phyloP scores from a whole-genome alignment of 1,284 basidiomycete genomes.

The Melampsora larici-populina region DNA sequence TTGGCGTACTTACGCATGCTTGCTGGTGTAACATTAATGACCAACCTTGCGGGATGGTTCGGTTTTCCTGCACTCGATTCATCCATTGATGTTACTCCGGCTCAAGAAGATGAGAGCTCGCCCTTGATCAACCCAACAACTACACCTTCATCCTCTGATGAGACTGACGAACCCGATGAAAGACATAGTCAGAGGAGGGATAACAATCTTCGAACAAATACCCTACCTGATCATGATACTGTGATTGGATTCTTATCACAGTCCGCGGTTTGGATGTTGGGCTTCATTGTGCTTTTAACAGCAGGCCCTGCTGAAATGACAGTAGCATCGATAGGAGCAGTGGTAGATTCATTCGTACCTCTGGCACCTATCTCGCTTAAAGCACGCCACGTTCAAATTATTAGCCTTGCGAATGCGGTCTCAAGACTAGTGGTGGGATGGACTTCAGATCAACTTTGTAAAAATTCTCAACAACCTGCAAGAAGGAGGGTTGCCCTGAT shows the following conservation, averaged over 20 bases:
- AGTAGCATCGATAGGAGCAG: conserved; percentile 28
- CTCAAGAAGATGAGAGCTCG: conserved; percentile 1
- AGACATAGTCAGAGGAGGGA: neutral
- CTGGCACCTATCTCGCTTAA: conserved; percentile 2
- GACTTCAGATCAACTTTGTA: conserved; percentile 28
- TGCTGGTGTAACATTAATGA: conserved; percentile 21
- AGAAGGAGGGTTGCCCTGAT: neutral
- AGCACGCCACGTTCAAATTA: conserved; percentile 31
- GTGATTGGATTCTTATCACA: conserved; percentile 10
- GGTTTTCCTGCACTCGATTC: neutral
- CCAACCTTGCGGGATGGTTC: neutral
- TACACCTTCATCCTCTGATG: neutral
- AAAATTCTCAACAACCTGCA: neutral
- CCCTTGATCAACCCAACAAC: conserved; percentile 15
- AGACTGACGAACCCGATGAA: neutral
- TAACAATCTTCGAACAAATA: neutral
- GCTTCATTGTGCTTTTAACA: conserved; percentile 11
- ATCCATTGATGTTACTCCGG: neutral
- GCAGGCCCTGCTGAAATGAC: conserved; percentile 40
- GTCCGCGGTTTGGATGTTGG: conserved; percentile 29
- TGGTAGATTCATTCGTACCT: conserved; percentile 7
- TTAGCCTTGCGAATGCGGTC: conserved; percentile 25
- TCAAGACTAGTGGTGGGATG: conserved; percentile 20
- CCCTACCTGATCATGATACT: neutral
- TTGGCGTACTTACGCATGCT: conserved; percentile 17